Base-by-base conservation (phyloP, 495 filamentous ascomycete species). In the Penicillium tannophilum region DNA sequence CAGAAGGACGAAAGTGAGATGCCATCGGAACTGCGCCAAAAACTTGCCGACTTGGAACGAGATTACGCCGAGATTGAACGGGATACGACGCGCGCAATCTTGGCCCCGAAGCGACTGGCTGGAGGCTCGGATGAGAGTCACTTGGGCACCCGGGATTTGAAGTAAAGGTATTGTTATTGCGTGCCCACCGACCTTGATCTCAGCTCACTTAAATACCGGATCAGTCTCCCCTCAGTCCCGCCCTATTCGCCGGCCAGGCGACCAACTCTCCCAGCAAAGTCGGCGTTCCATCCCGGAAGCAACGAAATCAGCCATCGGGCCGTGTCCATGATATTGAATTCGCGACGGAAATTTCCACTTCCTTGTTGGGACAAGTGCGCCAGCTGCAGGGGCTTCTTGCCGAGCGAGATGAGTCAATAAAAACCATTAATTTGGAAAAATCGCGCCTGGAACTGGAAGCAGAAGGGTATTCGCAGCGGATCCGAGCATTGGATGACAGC, bases 61-160 rank as follows among this genome's bases (percentile, higher is more conserved):
- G 95, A 97, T 61, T 98, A 95, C 72, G 94, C 94, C 72, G 94
- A 98, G 61, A 90, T 97, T 46, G 92, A 92, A 31, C 84, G 88
- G 52, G 93, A 98, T 67, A 92, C 89, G 20, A 90, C 93, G 45
- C 85, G 93, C 50, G 92, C 91, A 7, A 93, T 97, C 71, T 76
- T 98, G 54, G 81, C 65, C 20, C 91, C 94, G 14, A 93, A 93
- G 69, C 85, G 91, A 43, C 81, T 89, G 65, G 84, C 90, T 54
- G 81, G 86, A 44, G 87, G 85, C 55, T 82, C 72, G 57, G 79
- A 84, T 49, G 77, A 75, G 39, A 8, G 39, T 20, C 72, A 76
- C 36, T 36, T 66, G 33, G 79, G 82, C 52, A 85, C 82, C 88
- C 89, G 17, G 86, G 86, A 17, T 85, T 86, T 65, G 82, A 84